Base-by-base conservation (phyloP, 768 basidiomycete species). In the Cystofilobasidium capitatum region DNA sequence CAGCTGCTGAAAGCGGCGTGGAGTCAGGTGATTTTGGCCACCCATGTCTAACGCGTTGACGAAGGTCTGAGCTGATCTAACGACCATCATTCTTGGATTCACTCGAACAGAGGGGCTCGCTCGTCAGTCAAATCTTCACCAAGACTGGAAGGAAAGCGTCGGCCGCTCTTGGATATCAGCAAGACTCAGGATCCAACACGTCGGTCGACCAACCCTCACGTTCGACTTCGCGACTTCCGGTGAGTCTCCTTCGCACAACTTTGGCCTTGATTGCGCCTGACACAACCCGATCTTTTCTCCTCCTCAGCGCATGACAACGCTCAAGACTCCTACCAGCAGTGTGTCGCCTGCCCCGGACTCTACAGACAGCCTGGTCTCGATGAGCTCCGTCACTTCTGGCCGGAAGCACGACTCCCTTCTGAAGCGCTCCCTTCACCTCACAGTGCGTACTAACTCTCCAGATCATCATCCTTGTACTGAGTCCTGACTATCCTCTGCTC, bases 11-110 rank as follows among this genome's bases (percentile, higher is more conserved):
- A 33, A 17, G 51, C 51, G 26, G 51, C 51, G 7, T 55, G 51
- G 51, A 55, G 51, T 17, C 51, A 55, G 31, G 51, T 55, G 49
- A n/a, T n/a, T n/a, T n/a, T n/a, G n/a, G n/a, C n/a, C n/a, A n/a
- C n/a, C n/a, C n/a, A n/a, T n/a, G n/a, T n/a, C n/a, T n/a, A n/a
- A n/a, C n/a, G n/a, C n/a, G n/a, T n/a, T n/a, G n/a, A n/a, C n/a
- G n/a, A n/a, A n/a, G n/a, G n/a, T n/a, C n/a, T n/a, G n/a, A n/a
- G n/a, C 40, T 42, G 40, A 42, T 42, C 51, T 55, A 31, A 55
- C 31, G 13, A 26, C 12, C 29, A 2, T 55, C 31, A 22, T 49
- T 49, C 13, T 22, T 49, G 12, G 2, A 2, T 10, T 33, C 20
- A 31, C 51, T 42, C 10, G 10, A 10, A 42, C 20, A 55, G 51